These are phyloP conservation scores for Sphaceloma murrayae DNA, from an alignment of 2,329 filamentous ascomycete species.

Conservation along the genomic window DNA sequence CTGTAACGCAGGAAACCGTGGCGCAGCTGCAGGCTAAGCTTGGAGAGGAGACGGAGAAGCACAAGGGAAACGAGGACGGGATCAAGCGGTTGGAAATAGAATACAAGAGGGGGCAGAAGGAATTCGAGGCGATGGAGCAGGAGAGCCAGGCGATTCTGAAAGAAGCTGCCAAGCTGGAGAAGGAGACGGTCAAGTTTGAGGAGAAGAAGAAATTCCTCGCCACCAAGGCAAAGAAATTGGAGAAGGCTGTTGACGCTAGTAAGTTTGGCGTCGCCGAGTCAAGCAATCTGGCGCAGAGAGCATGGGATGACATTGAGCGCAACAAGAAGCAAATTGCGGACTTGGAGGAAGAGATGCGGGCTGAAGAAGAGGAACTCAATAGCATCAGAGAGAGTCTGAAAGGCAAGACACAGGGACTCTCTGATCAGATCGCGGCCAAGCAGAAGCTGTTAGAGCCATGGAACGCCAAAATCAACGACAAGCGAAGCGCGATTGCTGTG, in stretches of 20 bases:
- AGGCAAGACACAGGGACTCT: conserved; percentile 90
- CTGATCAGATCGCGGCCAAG: conserved; percentile 81
- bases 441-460: conserved; percentile 93
- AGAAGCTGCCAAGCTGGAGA: conserved; percentile 86
- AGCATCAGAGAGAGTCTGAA: conserved; percentile 80
- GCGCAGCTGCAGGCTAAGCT: conserved; percentile 82
- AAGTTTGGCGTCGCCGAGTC: conserved; percentile 67
- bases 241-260: conserved; percentile 73
- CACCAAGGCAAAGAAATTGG: conserved; percentile 87
- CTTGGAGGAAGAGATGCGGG: conserved; percentile 65
- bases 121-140: conserved; percentile 75
- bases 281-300: conserved; percentile 67
- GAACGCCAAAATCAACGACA: conserved; percentile 95
- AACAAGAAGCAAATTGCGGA: conserved; percentile 63
- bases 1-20: conserved; percentile 81
- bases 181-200: conserved; percentile 93
- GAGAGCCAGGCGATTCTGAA: conserved; percentile 69
- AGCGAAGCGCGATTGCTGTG: conserved; percentile 86
- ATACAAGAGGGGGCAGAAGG: conserved; percentile 72
- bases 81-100: conserved; percentile 84
- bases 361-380: conserved; percentile 72
- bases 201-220: conserved; percentile 93
- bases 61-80: conserved; percentile 76
- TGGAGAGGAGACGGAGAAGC: conserved; percentile 79
- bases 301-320: conserved; percentile 65